Percentiles rank a stretch among this genome's conserved stretches.
These are phyloP conservation scores for Erysimum cheiri DNA, from an alignment of 441 rosid genomes.

Conservation along the genomic window DNA sequence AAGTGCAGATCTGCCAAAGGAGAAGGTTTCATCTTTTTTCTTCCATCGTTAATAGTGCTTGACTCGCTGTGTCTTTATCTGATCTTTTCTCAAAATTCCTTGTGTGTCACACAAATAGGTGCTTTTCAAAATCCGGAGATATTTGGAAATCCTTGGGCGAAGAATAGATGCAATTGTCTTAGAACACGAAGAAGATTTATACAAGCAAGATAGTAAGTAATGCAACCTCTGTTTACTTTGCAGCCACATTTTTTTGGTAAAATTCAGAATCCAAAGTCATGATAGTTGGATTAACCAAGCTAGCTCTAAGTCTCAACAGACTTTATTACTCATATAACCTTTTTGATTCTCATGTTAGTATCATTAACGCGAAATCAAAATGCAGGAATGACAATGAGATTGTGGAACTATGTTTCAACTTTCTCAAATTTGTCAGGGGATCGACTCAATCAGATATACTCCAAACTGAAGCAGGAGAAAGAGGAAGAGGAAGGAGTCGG, in stretches of 20 bases:
- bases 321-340: no score
- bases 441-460: conserved; percentile 86
- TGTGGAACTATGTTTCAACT: conserved; percentile 97
- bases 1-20: conserved; percentile 97
- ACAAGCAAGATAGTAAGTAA: conserved; percentile 88
- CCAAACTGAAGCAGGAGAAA: conserved; percentile 84
- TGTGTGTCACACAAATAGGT: conserved; percentile 56
- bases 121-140: conserved; percentile 88
- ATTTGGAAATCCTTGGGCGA: conserved; percentile 88
- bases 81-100: conserved; percentile 5
- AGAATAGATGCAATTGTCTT: conserved; percentile 82
- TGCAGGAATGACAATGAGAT: conserved; percentile 84
- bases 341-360: no score
- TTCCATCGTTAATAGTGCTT: background rate
- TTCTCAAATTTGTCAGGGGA: conserved; percentile 95
- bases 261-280: conserved; percentile 7
- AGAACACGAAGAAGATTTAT: conserved; percentile 67
- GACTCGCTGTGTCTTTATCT: conserved; percentile 11
- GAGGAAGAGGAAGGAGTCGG: conserved; percentile 81
- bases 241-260: background rate
- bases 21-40: conserved; percentile 55
- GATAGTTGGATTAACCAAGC: background rate
- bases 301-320: background rate
- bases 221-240: conserved; percentile 9
- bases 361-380: conserved; percentile 9